phyloP scores from a whole-genome alignment of 257 asterid genomes.

The Oldenlandia corymbosa region DNA sequence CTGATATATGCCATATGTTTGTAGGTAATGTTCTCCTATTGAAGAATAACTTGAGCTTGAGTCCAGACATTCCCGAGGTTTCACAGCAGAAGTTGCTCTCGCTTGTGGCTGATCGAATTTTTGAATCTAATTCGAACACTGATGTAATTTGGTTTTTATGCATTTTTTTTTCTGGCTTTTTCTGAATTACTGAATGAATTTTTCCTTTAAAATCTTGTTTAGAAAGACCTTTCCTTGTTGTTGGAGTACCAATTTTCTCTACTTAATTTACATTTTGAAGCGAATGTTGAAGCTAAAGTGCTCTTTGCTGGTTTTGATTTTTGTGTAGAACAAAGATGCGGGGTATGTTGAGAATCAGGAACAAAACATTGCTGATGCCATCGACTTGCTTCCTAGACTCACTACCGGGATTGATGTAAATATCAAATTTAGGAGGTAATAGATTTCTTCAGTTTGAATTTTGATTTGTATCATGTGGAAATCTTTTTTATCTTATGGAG shows the following conservation, averaged over 20 bases:
- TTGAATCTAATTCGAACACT: constrained; percentile 62
- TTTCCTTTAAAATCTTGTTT: background rate
- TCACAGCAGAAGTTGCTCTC: constrained; percentile 89
- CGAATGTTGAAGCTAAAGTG: constrained; percentile 1
- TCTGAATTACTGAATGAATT: background rate
- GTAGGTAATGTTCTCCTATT: constrained; percentile 80
- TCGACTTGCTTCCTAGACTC: constrained; percentile 94
- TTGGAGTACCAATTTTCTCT: background rate
- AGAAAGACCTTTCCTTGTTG: background rate
- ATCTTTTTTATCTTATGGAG: background rate
- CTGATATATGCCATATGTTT: constrained; percentile 13
- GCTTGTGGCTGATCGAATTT: constrained; percentile 81
- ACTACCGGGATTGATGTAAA: constrained; percentile 96
- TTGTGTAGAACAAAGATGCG: constrained; percentile 64
- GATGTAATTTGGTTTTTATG: constrained; percentile 35
- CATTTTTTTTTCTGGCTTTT: constrained; percentile 10
- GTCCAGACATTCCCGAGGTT: constrained; percentile 81
- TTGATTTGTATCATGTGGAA: constrained; percentile 14
- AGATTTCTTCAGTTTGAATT: background rate
- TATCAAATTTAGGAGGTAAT: constrained; percentile 71
- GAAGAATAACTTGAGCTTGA: constrained; percentile 71
- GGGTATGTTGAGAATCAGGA: constrained; percentile 79
- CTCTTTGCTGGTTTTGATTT: constrained; percentile 21
- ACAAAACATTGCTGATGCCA: constrained; percentile 90
- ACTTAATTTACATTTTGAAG: background rate